Percentiles rank a stretch among this genome's conserved stretches.
These are phyloP conservation scores for Cutaneotrichosporon cutaneum DNA, from an alignment of 1,284 basidiomycete genomes.

Conservation along the genomic window DNA sequence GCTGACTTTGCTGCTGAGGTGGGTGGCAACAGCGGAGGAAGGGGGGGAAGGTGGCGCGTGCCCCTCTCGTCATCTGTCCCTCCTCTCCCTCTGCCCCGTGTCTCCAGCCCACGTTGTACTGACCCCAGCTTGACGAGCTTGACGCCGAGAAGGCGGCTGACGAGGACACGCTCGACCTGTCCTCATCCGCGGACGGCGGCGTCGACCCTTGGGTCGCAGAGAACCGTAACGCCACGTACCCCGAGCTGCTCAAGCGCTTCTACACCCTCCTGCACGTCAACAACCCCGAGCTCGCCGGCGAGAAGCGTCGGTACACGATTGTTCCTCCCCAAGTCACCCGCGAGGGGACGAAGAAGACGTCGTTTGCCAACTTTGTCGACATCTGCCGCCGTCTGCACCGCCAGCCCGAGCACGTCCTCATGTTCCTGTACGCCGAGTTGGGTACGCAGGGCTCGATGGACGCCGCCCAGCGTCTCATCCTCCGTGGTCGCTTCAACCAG, in stretches of 20 bases:
- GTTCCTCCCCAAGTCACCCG: conserved; percentile 92
- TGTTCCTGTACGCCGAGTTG: conserved; percentile 97
- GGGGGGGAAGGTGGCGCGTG: background rate
- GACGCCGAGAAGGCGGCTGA: conserved; percentile 60
- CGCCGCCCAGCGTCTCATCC: conserved; percentile 86
- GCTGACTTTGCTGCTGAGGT: conserved; percentile 72
- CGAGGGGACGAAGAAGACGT: conserved; percentile 93
- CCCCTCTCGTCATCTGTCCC: background rate
- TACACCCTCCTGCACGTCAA: conserved; percentile 88
- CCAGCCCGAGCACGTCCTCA: conserved; percentile 98
- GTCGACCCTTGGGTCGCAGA: conserved; percentile 73
- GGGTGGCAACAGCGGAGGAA: conserved; percentile 12
- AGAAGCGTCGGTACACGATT: conserved; percentile 93
- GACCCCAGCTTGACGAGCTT: conserved; percentile 47
- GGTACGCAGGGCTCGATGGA: conserved; percentile 97
- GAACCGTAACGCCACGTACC: conserved; percentile 92
- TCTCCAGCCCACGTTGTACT: background rate
- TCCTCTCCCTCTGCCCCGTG: background rate
- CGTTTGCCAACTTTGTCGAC: conserved; percentile 92
- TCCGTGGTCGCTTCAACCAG: conserved; percentile 97
- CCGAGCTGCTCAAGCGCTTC: conserved; percentile 87
- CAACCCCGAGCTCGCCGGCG: conserved; percentile 85
- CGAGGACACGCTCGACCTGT: conserved; percentile 78
- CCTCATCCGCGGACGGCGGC: conserved; percentile 58
- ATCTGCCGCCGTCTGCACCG: conserved; percentile 99